Percentiles rank a stretch among this genome's conserved stretches.
phyloP scores from a whole-genome alignment of 352 stramenopile species.

The Phytophthora sp. region DNA sequence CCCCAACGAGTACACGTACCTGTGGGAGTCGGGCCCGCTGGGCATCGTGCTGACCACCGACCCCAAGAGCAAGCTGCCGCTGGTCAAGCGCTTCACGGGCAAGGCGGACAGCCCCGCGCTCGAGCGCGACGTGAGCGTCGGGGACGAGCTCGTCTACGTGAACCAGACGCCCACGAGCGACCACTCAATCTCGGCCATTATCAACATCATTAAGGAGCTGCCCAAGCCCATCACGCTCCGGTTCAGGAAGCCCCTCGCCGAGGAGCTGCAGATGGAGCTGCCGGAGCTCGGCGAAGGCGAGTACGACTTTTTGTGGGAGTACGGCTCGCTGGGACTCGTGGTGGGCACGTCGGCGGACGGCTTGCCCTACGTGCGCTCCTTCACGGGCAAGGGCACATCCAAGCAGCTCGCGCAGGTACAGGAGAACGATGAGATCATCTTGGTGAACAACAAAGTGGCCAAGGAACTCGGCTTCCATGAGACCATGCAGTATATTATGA shows the following conservation, averaged over 20 bases:
- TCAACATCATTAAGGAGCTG: slow-evolving; percentile 76
- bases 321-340: slow-evolving; percentile 74
- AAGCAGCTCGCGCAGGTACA: slow-evolving; percentile 70
- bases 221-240: slow-evolving; percentile 82
- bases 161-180: slow-evolving; percentile 77
- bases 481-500: slow-evolving; percentile 89
- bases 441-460: slow-evolving; percentile 73
- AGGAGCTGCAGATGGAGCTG: slow-evolving; percentile 56
- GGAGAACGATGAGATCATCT: slow-evolving; percentile 81
- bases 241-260: slow-evolving; percentile 64
- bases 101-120: slow-evolving; percentile 57
- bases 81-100: slow-evolving; percentile 80
- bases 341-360: slow-evolving; percentile 61
- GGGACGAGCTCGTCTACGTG: slow-evolving; percentile 81
- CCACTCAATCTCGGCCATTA: slow-evolving; percentile 76
- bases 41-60: slow-evolving; percentile 80
- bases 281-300: slow-evolving; percentile 64
- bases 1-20: slow-evolving; percentile 83
- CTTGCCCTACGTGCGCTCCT: slow-evolving; percentile 78
- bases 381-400: slow-evolving; percentile 83
- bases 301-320: slow-evolving; percentile 89
- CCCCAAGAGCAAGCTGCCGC: slow-evolving; percentile 64
- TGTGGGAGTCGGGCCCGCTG: slow-evolving; percentile 73
- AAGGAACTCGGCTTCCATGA: slow-evolving; percentile 67
- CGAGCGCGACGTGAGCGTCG: slow-evolving; percentile 54